Conservation (phyloP, 495 filamentous ascomycete genomes). For the Xylaria scruposa region DNA sequence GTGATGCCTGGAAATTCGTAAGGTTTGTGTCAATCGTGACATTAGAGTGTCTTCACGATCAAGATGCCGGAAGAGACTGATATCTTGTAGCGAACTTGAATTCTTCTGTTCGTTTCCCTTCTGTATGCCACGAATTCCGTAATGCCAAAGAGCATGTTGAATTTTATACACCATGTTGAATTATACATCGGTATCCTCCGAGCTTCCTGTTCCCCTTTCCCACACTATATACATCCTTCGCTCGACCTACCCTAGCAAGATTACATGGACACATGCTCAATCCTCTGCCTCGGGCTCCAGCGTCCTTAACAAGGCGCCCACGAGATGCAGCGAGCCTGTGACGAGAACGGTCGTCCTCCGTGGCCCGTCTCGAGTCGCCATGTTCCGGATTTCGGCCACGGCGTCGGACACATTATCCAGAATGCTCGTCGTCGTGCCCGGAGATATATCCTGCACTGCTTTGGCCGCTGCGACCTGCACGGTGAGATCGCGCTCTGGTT, state of each 20-base stretch:
- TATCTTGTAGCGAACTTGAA: not conserved
- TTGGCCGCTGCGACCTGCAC: slow-evolving; percentile 43
- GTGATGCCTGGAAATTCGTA: too few relatives aligned
- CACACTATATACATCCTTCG: not conserved
- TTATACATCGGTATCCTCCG: not conserved
- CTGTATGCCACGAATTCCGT: not conserved
- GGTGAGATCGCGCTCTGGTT: slow-evolving; percentile 39
- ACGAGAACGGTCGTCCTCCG: slow-evolving; percentile 54
- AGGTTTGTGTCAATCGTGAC: too few relatives aligned
- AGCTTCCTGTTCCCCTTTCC: not conserved
- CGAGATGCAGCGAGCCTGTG: slow-evolving; percentile 89
- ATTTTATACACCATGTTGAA: slow-evolving; percentile 12
- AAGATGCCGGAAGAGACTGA: too few relatives aligned
- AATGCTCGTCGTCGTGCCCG: slow-evolving; percentile 31
- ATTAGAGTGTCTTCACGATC: too few relatives aligned
- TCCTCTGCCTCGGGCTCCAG: slow-evolving; percentile 60
- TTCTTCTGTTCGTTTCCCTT: not conserved
- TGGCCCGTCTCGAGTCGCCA: slow-evolving; percentile 19
- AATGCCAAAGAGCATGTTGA: slow-evolving; percentile 2
- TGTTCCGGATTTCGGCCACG: slow-evolving; percentile 34
- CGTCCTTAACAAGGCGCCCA: slow-evolving; percentile 79
- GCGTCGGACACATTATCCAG: slow-evolving; percentile 40
- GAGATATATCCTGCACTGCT: slow-evolving; percentile 31
- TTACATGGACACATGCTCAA: not conserved
- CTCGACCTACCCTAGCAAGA: not conserved